These are phyloP conservation scores for Penicillium nucicola DNA, from an alignment of 495 filamentous ascomycete genomes.

Conservation along the genomic window DNA sequence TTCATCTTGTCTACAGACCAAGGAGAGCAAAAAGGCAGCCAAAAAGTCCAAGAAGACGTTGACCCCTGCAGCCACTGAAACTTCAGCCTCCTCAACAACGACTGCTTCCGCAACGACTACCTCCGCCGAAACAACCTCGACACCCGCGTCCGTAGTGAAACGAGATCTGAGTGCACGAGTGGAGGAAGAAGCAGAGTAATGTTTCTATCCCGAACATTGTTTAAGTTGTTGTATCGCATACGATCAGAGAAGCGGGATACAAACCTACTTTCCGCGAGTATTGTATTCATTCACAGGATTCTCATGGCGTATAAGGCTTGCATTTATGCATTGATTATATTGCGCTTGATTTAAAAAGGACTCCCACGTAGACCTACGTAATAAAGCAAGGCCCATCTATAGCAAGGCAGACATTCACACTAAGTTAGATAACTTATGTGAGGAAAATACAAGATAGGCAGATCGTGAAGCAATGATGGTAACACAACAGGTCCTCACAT, in stretches of 20 bases:
- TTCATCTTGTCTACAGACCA: slow-evolving; percentile 25
- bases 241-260: not conserved
- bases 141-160: slow-evolving; percentile 36
- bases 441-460: too few relatives aligned
- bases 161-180: slow-evolving; percentile 58
- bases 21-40: slow-evolving; percentile 61
- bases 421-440: too few relatives aligned
- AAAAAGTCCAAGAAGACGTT: slow-evolving; percentile 57
- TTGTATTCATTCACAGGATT: not conserved
- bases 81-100: slow-evolving; percentile 26
- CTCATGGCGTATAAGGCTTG: not conserved
- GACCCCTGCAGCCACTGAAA: slow-evolving; percentile 25
- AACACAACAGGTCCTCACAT: too few relatives aligned
- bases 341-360: too few relatives aligned
- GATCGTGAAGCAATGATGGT: too few relatives aligned
- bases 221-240: not conserved
- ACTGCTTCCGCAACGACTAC: slow-evolving; percentile 57
- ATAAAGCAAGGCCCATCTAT: too few relatives aligned
- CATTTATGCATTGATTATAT: not conserved
- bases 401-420: too few relatives aligned
- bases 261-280: not conserved
- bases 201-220: slow-evolving; percentile 4
- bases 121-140: slow-evolving; percentile 51
- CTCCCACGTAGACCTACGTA: too few relatives aligned
- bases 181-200: slow-evolving; percentile 65